Percentiles rank a stretch among this genome's conserved stretches.
Evolutionary conservation across 306 rosid species (phyloP).

Genomic region (Purshia tridentata): DNA sequence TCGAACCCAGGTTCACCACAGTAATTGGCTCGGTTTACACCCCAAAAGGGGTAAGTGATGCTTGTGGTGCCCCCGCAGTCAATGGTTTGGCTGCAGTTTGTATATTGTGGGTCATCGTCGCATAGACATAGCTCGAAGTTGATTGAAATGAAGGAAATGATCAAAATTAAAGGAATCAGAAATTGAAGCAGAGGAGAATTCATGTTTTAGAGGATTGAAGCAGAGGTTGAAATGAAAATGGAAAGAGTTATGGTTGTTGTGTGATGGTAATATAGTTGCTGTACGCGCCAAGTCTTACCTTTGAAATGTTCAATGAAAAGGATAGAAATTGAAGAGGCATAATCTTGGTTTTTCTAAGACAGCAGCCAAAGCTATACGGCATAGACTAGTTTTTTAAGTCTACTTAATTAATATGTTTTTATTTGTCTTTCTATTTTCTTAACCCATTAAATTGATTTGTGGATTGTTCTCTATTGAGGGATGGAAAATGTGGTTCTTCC

Average conservation of each 20-base stretch:
- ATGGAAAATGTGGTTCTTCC: neutral
- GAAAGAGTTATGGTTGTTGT: neutral
- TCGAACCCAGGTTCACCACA: slow-evolving; percentile 17
- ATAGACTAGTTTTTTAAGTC: too few relatives aligned
- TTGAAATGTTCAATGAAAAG: neutral
- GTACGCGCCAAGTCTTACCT: neutral
- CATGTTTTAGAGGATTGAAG: neutral
- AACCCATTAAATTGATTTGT: neutral
- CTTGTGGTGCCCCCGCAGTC: neutral
- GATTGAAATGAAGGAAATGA: neutral
- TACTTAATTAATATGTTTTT: too few relatives aligned
- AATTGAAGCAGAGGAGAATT: neutral
- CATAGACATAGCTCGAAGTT: neutral
- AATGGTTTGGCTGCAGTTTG: neutral
- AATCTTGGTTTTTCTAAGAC: neutral
- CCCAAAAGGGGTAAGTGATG: slow-evolving; percentile 30
- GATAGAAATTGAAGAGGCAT: neutral
- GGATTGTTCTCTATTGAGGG: neutral
- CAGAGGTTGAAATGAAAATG: neutral
- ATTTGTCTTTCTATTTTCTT: neutral
- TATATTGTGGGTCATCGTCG: neutral
- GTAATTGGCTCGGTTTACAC: neutral
- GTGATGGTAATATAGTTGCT: neutral
- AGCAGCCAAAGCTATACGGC: neutral
- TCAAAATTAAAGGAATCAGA: slow-evolving; percentile 4